Percentiles rank a stretch among this genome's conserved stretches.
These are phyloP conservation scores for Simmondsia chinensis DNA, from an alignment of 148 eudicot genomes.

Conservation along the genomic window DNA sequence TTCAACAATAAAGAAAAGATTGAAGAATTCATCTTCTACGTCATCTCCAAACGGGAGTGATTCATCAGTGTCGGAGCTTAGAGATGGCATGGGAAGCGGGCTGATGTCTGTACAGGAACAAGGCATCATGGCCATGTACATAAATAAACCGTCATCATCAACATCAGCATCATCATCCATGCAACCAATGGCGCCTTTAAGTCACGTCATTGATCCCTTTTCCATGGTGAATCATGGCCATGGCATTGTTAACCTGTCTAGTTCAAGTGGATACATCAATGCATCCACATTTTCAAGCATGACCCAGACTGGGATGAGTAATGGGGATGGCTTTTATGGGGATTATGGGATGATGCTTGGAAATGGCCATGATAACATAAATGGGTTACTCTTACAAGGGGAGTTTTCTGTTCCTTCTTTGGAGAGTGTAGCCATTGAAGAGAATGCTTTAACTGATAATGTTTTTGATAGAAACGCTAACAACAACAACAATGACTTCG, in stretches of 20 bases:
- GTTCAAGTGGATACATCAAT: conserved; percentile 24
- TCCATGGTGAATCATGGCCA: conserved; percentile 19
- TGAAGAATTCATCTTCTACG: conserved; percentile 45
- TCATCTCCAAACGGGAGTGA: conserved; percentile 70
- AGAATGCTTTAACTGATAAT: conserved; percentile 13
- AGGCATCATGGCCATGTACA: conserved; percentile 34
- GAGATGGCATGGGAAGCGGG: conserved; percentile 23
- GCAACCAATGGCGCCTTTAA: conserved; percentile 21
- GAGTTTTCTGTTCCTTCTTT: conserved; percentile 43
- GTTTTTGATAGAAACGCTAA: conserved; percentile 19
- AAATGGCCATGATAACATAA: conserved; percentile 9
- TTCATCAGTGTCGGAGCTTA: conserved; percentile 41
- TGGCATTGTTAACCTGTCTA: conserved; percentile 11
- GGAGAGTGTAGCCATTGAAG: conserved; percentile 32
- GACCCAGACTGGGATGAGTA: conserved; percentile 18
- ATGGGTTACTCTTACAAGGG: conserved; percentile 25
- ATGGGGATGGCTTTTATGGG: conserved; percentile 23
- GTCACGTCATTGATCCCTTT: conserved; percentile 18
- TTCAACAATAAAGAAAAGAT: conserved; percentile 80
- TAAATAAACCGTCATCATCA: conserved; percentile 29
- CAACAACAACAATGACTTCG: conserved; percentile 11
- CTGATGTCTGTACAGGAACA: conserved; percentile 17
- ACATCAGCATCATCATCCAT: conserved; percentile 29
- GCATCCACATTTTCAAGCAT: conserved; percentile 32
- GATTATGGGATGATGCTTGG: conserved; percentile 25